Evolutionary conservation across 306 rosid species (phyloP), one percentile per base, ranked within the genome.

Genomic region (Gillenia trifoliata): DNA sequence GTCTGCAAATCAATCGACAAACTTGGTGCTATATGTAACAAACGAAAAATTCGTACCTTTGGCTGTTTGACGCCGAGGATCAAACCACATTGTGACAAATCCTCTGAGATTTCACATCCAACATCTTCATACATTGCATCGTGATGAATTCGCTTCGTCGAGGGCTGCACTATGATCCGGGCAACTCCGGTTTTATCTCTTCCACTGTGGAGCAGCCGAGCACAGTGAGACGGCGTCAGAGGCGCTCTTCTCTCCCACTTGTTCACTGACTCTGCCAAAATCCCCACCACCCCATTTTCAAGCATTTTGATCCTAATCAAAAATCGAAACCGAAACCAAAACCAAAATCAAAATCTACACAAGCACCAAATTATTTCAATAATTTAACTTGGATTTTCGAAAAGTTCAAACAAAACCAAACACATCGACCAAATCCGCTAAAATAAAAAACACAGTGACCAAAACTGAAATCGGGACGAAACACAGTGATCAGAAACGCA

Each of bases 231-330:
- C 23, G 98, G 98, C 13, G 96, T 79, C 66, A 94, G 75, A 67
- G 97, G 97, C 30, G 82, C 91, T 80, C 98, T 91, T 79, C 98
- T 89, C 56, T 94, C 98, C 98, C 98, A 94, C 81, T 94, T 94
- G 66, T 91, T 87, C 63, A 78, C 83, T 17, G 97, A 69, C 82
- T 94, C 98, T 0, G 92, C 85, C 0, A 94, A 84, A 62, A 94
- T 90, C 86, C 98, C 98, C 31, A 92, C 90, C 38, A 87, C 88
- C 62, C 97, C 98, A 73, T 94, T 94, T 52, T 96, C 98, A 43
- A 94, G 85, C 98, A 94, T 94, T 55, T 40, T 23, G 6, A 31
- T 54, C 56, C 2, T 13, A 55, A 23, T 8, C 19, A 36, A 70
- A 55, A 71, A 4, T 3, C 33, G 34, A 70, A 34, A 54, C 13